A percentile compares a stretch with the other conserved stretches of the same genome.
These are phyloP conservation scores for Areca catechu DNA, from an alignment of 176 grass and related monocot species.

Conservation along the genomic window DNA sequence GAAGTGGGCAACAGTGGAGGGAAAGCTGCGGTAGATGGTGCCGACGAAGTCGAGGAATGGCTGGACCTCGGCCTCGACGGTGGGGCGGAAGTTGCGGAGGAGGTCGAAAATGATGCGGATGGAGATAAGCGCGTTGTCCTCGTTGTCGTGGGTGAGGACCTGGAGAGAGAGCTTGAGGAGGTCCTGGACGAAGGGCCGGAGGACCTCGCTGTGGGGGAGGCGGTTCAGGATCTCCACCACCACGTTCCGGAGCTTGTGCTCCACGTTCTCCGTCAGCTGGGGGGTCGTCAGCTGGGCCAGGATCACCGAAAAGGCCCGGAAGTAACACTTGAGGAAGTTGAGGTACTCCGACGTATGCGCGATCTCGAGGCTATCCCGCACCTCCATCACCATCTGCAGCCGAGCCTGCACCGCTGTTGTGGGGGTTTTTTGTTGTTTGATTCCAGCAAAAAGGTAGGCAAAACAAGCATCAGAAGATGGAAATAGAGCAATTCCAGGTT, in stretches of 20 bases:
- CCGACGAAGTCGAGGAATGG: constrained; percentile 94
- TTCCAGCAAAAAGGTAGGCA: too few relatives aligned
- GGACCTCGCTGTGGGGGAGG: constrained; percentile 95
- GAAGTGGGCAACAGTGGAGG: constrained; percentile 60
- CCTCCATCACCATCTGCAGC: constrained; percentile 83
- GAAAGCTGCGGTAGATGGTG: constrained; percentile 73
- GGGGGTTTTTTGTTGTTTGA: too few relatives aligned
- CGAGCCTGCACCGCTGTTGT: constrained; percentile 53
- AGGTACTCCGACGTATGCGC: constrained; percentile 93
- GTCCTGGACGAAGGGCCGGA: constrained; percentile 94
- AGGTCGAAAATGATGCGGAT: constrained; percentile 92
- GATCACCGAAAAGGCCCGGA: constrained; percentile 84
- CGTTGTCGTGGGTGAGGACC: constrained; percentile 86
- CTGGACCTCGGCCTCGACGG: constrained; percentile 95
- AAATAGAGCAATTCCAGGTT: too few relatives aligned
- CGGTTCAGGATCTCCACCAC: constrained; percentile 96
- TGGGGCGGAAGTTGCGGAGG: constrained; percentile 94
- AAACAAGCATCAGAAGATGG: neutral
- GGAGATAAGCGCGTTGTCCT: constrained; percentile 91
- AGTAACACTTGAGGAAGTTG: constrained; percentile 88
- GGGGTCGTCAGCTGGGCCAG: constrained; percentile 55
- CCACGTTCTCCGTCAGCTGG: constrained; percentile 55
- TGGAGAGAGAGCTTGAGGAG: constrained; percentile 93
- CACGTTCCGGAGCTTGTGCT: constrained; percentile 94
- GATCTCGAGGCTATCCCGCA: constrained; percentile 88